phyloP scores from a whole-genome alignment of 345 rosid species.

The Microthlaspi erraticum region DNA sequence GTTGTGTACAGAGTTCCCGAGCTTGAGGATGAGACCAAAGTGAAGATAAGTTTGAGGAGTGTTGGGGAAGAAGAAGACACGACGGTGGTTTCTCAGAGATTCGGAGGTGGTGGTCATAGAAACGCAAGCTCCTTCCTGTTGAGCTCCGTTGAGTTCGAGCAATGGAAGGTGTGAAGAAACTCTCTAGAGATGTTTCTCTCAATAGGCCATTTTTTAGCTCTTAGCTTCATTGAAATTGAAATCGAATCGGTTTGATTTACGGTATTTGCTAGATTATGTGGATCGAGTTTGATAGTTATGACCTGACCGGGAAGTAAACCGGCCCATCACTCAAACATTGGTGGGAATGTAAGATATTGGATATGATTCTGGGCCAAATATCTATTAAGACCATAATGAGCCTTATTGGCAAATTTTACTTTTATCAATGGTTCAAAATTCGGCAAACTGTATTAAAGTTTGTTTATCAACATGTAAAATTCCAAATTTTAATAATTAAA shows the following conservation, averaged over 20 bases:
- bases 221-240: neutral
- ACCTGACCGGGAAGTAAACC: too few relatives aligned
- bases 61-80: conserved; percentile 66
- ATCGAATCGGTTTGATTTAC: neutral
- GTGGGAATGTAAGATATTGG: too few relatives aligned
- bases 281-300: too few relatives aligned
- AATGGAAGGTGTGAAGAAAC: conserved; percentile 53
- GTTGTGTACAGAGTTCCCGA: conserved; percentile 66
- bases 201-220: neutral
- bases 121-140: conserved; percentile 78
- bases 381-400: too few relatives aligned
- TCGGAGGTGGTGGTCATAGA: conserved; percentile 75
- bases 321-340: too few relatives aligned
- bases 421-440: too few relatives aligned
- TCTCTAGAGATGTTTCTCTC: conserved; percentile 11
- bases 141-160: conserved; percentile 52
- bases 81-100: conserved; percentile 55
- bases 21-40: conserved; percentile 57
- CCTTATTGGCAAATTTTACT: too few relatives aligned
- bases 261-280: too few relatives aligned
- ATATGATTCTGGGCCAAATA: too few relatives aligned
- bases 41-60: conserved; percentile 80
- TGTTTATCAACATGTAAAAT: too few relatives aligned
- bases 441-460: too few relatives aligned
- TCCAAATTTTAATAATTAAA: too few relatives aligned